Percentiles rank a stretch among this genome's conserved stretches.
These are phyloP conservation scores for Pythium volutum DNA, from an alignment of 352 stramenopile species.

Conservation along the genomic window DNA sequence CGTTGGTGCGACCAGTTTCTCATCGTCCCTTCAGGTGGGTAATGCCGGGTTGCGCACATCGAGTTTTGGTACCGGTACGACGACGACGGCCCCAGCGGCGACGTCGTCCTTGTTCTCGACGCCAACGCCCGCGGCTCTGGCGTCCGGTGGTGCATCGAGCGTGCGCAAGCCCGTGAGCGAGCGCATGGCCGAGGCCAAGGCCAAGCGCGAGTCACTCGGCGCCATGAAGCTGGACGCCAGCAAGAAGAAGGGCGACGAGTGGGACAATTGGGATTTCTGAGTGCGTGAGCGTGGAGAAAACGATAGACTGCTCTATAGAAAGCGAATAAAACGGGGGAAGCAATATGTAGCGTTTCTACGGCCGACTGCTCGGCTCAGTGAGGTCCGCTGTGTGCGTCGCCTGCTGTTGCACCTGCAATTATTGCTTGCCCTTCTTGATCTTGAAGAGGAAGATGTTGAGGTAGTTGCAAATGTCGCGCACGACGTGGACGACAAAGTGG, in stretches of 20 bases:
- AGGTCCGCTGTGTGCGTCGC: too few species aligned
- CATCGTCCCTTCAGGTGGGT: conserved; percentile 10
- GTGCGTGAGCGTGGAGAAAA: background rate
- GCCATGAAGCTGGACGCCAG: conserved; percentile 58
- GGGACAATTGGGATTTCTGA: conserved; percentile 81
- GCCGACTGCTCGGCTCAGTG: too few species aligned
- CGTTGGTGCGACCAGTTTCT: background rate
- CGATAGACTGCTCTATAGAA: conserved; percentile 15
- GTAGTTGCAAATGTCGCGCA: conserved; percentile 85
- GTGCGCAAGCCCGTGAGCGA: conserved; percentile 49
- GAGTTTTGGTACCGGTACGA: conserved; percentile 20
- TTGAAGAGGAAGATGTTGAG: conserved; percentile 87
- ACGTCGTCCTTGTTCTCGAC: background rate
- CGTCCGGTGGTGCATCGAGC: background rate
- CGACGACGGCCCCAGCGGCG: background rate
- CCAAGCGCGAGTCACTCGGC: conserved; percentile 43
- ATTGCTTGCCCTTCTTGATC: conserved; percentile 40
- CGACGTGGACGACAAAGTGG: conserved; percentile 77
- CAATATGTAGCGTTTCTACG: background rate
- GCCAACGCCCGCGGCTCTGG: background rate
- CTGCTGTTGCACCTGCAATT: conserved; percentile 3
- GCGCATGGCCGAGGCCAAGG: conserved; percentile 50
- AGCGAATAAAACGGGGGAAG: background rate
- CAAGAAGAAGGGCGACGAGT: conserved; percentile 62
- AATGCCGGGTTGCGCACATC: conserved; percentile 5